These are phyloP conservation scores for Cryptococcus hybrid DNA, from an alignment of 1,284 basidiomycete species.

Conservation along the genomic window DNA sequence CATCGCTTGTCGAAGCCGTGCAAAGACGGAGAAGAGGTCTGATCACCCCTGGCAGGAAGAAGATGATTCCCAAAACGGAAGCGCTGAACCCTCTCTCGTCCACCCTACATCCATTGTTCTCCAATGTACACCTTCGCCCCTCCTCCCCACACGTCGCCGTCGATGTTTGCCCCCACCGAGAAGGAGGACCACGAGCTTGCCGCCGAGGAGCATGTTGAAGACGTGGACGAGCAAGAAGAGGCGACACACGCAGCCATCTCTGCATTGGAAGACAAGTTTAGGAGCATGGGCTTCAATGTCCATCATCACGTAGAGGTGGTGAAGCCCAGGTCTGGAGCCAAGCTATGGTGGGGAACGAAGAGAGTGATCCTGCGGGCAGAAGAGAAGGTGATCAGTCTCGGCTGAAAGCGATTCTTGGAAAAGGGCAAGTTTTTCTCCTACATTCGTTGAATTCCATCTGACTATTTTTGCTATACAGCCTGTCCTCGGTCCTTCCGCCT, in stretches of 20 bases:
- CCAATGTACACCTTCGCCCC: constrained; percentile 71
- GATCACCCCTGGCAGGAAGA: constrained; percentile 50
- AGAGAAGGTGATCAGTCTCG: constrained; percentile 25
- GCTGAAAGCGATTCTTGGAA: constrained; percentile 21
- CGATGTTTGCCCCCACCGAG: background rate
- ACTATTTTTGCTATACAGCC: constrained; percentile 6
- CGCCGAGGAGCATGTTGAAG: constrained; percentile 1
- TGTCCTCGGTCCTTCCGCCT: constrained; percentile 15
- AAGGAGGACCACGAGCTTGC: background rate
- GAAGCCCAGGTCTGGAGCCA: constrained; percentile 18
- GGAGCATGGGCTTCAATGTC: constrained; percentile 17
- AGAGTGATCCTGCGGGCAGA: constrained; percentile 30
- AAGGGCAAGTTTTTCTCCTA: constrained; percentile 8
- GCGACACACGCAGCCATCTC: constrained; percentile 9
- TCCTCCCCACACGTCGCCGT: constrained; percentile 47
- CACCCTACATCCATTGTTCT: constrained; percentile 74
- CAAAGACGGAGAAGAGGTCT: constrained; percentile 54
- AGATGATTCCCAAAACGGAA: constrained; percentile 51
- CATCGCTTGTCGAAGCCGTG: constrained; percentile 70
- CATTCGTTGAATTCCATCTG: constrained; percentile 6
- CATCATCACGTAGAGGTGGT: constrained; percentile 16
- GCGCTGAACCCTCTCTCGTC: constrained; percentile 1
- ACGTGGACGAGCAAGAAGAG: constrained; percentile 5
- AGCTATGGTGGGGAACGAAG: constrained; percentile 40
- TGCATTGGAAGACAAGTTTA: constrained; percentile 17